phyloP scores from a whole-genome alignment of 768 basidiomycete species.

The Nevesoporus exiguus region DNA sequence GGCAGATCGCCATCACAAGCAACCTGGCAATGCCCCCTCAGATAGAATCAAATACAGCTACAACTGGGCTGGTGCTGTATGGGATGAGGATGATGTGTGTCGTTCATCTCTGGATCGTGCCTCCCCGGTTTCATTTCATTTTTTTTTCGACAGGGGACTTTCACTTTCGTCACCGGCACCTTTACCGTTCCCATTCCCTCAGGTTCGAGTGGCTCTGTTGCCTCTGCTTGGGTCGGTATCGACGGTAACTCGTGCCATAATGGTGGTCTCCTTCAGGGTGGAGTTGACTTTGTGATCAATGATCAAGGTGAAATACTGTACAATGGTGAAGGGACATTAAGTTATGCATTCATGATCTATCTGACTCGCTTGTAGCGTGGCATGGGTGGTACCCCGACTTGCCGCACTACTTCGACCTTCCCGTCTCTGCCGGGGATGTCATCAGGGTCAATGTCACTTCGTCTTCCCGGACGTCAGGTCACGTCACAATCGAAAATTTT shows the following conservation, averaged over 20 bases:
- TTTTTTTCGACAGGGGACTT: constrained; percentile 1
- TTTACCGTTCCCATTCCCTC: constrained; percentile 4
- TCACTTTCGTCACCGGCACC: constrained; percentile 7
- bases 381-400: neutral
- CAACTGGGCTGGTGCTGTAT: constrained; percentile 15
- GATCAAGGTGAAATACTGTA: neutral
- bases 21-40: too few relatives aligned
- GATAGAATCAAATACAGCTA: neutral
- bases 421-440: constrained; percentile 7
- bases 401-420: neutral
- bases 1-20: too few relatives aligned
- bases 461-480: neutral
- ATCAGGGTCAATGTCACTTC: constrained; percentile 3
- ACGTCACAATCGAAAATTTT: neutral
- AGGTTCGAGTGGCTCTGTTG: neutral
- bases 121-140: neutral
- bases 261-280: constrained; percentile 1
- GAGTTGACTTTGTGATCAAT: neutral
- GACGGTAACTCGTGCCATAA: constrained; percentile 4
- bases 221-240: constrained; percentile 12
- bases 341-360: neutral
- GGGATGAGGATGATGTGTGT: neutral
- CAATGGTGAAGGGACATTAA: neutral
- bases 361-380: neutral
- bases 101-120: neutral